Conservation (phyloP, 2,329 filamentous ascomycete genomes). For the Aspergillus clavatus region DNA sequence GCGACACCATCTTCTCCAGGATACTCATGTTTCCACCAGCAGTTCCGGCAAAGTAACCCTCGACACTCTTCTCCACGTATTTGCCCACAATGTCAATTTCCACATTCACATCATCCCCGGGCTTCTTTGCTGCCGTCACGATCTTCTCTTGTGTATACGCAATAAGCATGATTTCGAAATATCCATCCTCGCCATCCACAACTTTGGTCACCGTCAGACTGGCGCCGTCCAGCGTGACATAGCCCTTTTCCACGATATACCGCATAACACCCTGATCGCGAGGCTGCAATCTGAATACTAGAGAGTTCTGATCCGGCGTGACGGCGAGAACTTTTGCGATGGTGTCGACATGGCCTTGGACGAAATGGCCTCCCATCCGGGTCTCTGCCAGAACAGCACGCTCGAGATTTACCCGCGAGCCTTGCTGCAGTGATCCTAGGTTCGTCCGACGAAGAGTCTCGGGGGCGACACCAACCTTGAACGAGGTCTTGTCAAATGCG, state of each 20-base stretch:
- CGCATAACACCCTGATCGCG: constrained; percentile 63
- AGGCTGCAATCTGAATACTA: constrained; percentile 79
- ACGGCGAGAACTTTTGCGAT: constrained; percentile 69
- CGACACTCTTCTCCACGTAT: constrained; percentile 70
- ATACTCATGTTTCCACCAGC: constrained; percentile 45
- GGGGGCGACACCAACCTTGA: constrained; percentile 90
- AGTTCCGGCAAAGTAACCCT: constrained; percentile 62
- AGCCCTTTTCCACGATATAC: constrained; percentile 96
- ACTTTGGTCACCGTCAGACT: constrained; percentile 89
- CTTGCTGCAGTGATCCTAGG: constrained; percentile 66
- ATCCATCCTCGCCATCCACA: constrained; percentile 72
- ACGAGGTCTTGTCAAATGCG: constrained; percentile 57
- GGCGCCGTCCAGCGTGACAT: constrained; percentile 87
- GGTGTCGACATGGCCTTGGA: constrained; percentile 95
- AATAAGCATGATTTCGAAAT: constrained; percentile 95
- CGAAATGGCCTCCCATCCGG: constrained; percentile 96
- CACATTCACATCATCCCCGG: constrained; percentile 79
- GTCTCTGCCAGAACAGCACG: constrained; percentile 85
- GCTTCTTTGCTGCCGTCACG: constrained; percentile 70
- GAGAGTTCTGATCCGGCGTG: constrained; percentile 79
- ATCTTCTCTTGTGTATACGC: constrained; percentile 93
- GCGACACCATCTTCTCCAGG: constrained; percentile 67
- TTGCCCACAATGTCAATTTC: constrained; percentile 82
- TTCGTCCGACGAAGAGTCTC: constrained; percentile 96
- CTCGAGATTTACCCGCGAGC: constrained; percentile 81